Percentiles rank a stretch among this genome's conserved stretches.
Conservation (phyloP, 2,329 filamentous ascomycete species). For the Ophiostoma angusticollis region DNA sequence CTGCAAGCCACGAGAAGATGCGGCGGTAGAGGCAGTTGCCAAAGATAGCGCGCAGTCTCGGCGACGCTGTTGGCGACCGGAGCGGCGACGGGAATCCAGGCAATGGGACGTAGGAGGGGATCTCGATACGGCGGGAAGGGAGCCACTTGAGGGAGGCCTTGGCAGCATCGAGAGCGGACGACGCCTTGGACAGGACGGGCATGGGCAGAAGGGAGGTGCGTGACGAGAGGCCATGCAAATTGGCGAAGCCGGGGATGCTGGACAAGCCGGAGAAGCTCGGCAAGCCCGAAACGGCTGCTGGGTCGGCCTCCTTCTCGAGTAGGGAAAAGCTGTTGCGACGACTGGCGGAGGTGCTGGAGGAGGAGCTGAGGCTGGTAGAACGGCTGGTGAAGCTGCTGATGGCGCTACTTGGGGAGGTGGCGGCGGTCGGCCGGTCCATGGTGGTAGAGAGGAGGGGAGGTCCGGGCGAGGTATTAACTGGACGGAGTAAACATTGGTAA, state of each 20-base stretch:
- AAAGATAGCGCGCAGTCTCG: conserved; percentile 23
- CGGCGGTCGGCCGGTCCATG: conserved; percentile 9
- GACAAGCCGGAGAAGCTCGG: conserved; percentile 3
- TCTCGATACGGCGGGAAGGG: conserved; percentile 4
- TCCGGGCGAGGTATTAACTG: background rate
- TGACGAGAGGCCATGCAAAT: conserved; percentile 6
- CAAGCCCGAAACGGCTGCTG: no score
- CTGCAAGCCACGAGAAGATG: conserved; percentile 37
- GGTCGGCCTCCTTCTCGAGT: conserved; percentile 9
- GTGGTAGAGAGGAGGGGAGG: background rate
- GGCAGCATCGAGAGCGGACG: conserved; percentile 12
- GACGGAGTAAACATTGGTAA: conserved; percentile 2
- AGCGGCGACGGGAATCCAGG: background rate
- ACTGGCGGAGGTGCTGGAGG: conserved; percentile 8
- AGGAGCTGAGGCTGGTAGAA: conserved; percentile 6
- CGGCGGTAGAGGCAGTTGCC: conserved; percentile 40
- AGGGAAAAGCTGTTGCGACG: conserved; percentile 14
- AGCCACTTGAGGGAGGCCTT: conserved; percentile 11
- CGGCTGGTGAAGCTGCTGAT: conserved; percentile 9
- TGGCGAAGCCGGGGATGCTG: conserved; percentile 8
- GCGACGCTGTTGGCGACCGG: background rate
- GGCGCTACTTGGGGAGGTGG: conserved; percentile 7
- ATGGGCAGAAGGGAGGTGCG: conserved; percentile 11
- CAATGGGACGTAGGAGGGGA: conserved; percentile 10
- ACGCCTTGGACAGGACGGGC: conserved; percentile 11